phyloP scores from a whole-genome alignment of 768 basidiomycete genomes.

The Russula foetens region DNA sequence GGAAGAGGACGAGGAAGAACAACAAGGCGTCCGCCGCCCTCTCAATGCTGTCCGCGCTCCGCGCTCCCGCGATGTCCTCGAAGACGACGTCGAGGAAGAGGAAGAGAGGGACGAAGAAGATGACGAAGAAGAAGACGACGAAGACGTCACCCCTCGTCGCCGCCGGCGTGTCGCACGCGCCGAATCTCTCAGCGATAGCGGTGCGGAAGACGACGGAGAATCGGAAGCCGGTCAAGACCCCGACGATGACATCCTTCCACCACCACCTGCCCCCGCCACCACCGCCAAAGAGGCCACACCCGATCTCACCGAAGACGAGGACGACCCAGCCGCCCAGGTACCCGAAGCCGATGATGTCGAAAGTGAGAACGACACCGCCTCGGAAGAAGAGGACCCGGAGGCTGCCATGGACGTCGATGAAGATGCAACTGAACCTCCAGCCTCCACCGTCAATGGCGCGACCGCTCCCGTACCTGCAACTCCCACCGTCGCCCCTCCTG shows the following conservation, averaged over 20 bases:
- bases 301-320: conserved; percentile 30
- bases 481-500: conserved; percentile 4
- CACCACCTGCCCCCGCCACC: conserved; percentile 11
- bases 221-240: conserved; percentile 18
- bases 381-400: conserved; percentile 24
- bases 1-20: conserved; percentile 35
- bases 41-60: conserved; percentile 19
- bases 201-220: conserved; percentile 22
- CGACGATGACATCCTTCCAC: conserved; percentile 35
- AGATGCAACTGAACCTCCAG: conserved; percentile 19
- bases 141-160: conserved; percentile 17
- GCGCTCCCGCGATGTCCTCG: conserved; percentile 10
- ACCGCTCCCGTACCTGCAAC: conserved; percentile 22
- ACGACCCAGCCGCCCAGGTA: conserved; percentile 26
- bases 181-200: conserved; percentile 15
- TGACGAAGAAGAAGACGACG: conserved; percentile 12
- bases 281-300: conserved; percentile 22
- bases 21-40: conserved; percentile 14
- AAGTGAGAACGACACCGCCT: conserved; percentile 20
- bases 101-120: conserved; percentile 16
- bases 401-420: conserved; percentile 28
- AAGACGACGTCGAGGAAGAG: conserved; percentile 23
- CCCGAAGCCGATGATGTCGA: conserved; percentile 20
- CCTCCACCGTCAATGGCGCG: conserved; percentile 7
- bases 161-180: conserved; percentile 9